Percentiles rank a stretch among this genome's conserved stretches.
phyloP scores from a whole-genome alignment of 2,329 filamentous ascomycete species.

The Fusarium xylarioides region DNA sequence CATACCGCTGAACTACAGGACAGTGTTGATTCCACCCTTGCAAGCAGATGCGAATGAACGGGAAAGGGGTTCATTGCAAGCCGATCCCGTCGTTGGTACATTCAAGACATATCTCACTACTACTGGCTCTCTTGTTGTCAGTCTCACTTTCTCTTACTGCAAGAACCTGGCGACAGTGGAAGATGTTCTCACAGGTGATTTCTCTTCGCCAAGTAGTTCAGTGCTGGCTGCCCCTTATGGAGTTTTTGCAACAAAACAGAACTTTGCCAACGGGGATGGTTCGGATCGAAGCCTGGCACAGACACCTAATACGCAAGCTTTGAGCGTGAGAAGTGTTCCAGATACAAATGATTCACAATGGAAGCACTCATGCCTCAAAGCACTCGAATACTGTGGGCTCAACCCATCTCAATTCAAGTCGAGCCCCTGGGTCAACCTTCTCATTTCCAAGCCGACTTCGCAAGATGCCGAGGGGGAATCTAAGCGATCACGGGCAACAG shows the following conservation, averaged over 20 bases:
- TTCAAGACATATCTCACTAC: constrained; percentile 65
- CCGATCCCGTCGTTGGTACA: constrained; percentile 55
- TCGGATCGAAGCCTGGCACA: constrained; percentile 51
- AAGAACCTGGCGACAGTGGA: constrained; percentile 58
- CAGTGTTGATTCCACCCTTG: constrained; percentile 56
- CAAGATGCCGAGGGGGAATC: constrained; percentile 54
- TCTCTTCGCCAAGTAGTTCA: constrained; percentile 53
- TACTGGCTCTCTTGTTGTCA: constrained; percentile 62
- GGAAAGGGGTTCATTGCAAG: constrained; percentile 27
- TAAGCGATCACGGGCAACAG: constrained; percentile 53
- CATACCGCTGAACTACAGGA: constrained; percentile 63
- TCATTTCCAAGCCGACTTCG: constrained; percentile 56
- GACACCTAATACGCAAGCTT: constrained; percentile 62
- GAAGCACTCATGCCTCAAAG: constrained; percentile 60
- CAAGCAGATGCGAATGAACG: constrained; percentile 20
- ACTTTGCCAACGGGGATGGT: constrained; percentile 35
- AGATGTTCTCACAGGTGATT: constrained; percentile 52
- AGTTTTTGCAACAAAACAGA: constrained; percentile 46
- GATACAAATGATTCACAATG: constrained; percentile 56
- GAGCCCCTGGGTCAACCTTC: constrained; percentile 61
- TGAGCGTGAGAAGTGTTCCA: constrained; percentile 52
- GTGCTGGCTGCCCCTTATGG: constrained; percentile 66
- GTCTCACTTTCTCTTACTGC: constrained; percentile 58
- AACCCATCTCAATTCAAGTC: constrained; percentile 54
- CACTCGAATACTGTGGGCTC: constrained; percentile 61